Evolutionary conservation across 805 yeast species (phyloP).

Genomic region (Sugiyamaella smithiae): DNA sequence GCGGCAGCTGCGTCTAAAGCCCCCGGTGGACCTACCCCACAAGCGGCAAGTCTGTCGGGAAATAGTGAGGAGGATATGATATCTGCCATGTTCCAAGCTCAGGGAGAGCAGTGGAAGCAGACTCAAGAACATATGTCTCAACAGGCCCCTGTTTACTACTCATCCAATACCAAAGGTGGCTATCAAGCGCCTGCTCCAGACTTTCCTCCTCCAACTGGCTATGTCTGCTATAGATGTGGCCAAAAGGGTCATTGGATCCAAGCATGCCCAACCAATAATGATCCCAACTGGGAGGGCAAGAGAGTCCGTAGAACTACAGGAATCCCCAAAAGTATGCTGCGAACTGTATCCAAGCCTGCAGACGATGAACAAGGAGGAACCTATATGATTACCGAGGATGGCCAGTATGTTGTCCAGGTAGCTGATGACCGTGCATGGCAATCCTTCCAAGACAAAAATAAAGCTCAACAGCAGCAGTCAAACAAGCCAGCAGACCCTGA

Average conservation of each 20-base stretch:
- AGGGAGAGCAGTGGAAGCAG: conserved; percentile 91
- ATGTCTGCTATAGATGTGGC: conserved; percentile 95
- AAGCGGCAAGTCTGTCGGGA: conserved; percentile 30
- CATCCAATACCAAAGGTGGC: conserved; percentile 34
- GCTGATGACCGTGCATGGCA: conserved; percentile 94
- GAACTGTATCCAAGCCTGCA: conserved; percentile 77
- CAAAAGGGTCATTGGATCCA: conserved; percentile 94
- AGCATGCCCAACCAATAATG: conserved; percentile 90
- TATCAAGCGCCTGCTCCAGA: conserved; percentile 42
- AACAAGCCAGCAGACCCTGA: conserved; percentile 57
- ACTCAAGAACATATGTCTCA: conserved; percentile 89
- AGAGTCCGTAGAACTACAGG: conserved; percentile 92
- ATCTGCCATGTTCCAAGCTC: conserved; percentile 86
- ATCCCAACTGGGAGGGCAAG: conserved; percentile 91
- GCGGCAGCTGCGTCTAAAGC: conserved; percentile 21
- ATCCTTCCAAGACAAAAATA: conserved; percentile 68
- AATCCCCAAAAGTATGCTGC: conserved; percentile 90
- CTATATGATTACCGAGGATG: conserved; percentile 88
- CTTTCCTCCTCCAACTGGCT: conserved; percentile 90
- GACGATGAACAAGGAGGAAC: conserved; percentile 51
- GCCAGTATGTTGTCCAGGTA: conserved; percentile 92
- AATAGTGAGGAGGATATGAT: conserved; percentile 83
- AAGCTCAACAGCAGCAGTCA: conserved; percentile 28
- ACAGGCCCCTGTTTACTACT: conserved; percentile 68
- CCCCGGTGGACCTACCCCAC: conserved; percentile 30